Base-by-base conservation (phyloP, 139 green algal species). In the Auxenochlorella protothecoides region DNA sequence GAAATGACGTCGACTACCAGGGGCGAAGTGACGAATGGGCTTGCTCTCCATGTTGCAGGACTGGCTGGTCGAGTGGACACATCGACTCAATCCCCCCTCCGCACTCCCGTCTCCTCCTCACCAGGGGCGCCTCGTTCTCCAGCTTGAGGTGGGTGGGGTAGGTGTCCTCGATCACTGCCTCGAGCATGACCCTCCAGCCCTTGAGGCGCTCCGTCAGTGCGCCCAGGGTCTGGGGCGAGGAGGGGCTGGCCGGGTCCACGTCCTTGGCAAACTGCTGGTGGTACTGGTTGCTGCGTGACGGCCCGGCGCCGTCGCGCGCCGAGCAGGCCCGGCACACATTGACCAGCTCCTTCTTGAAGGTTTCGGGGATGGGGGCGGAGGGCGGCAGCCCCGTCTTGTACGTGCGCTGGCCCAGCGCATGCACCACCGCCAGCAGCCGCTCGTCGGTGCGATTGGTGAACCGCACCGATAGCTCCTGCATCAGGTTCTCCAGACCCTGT, bases 401-500 rank as follows among this genome's bases (percentile, higher is more conserved):
- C 71, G 90, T 97, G 61, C 92, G 85, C 63, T 94, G 87, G 79
- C 97, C 87, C 75, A 99, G 85, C 10, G 92, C 91, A 68, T 94
- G 85, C 16, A 98, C 88, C 14, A 99, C 92, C 4, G 88, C 85
- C 62, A 98, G 80, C 76, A 99, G 83, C 3, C 95, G 76, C 87
- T 99, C 95, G 81, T 97, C 89, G 0, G 94, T 87, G 55, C 86
- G 84, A 2, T 88, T 84, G 53, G 87, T 82, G 71, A 99, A 98
- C 16, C 79, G 65, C 66, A 53, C 69, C 68, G 73, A 78, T 12
- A 85, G 65, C 53, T 89, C 80, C 0, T 68, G 71, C 61, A 91
- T 78, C 63, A 92, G 71, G 8, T 68, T 16, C 65, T 90, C 85
- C 68, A 90, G 75, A 44, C 27, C 27, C n/a, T 57, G 55, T 65